Evolutionary conservation across 2,329 filamentous ascomycete species (phyloP), one percentile per base, ranked within the genome.

Genomic region (Exophiala viscosa): DNA sequence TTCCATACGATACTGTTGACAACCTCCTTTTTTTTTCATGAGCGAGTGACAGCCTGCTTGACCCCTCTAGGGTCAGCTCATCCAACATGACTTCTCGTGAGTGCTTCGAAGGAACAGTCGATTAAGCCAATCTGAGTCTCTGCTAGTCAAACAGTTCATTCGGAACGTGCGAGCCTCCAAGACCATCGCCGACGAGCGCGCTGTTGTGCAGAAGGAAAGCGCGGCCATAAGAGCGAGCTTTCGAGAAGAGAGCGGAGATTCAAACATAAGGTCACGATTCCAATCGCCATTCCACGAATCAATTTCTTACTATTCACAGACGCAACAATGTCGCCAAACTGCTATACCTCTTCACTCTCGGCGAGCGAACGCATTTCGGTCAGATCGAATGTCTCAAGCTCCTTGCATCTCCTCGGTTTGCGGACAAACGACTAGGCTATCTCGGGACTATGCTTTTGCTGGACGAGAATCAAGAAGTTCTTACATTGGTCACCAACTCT

Each of bases 331-430:
- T 99, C 65, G 91, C 93, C 55, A 99, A 99, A 74, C 83, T 99
- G 33, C 82, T 99, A 35, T 99, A 99, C 70, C 88, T 99, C 56
- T 99, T 99, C 73, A 99, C 93, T 1, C 81, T 99, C 38, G 93
- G 93, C 60, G 93, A 99, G 75, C 84, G 93, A 66, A 99, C 93
- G 52, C 93, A 99, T 73, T 99, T 99, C 70, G 93, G 93, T 46
- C 93, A 99, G 78, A 99, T 99, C 69, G 93, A 99, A 83, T 99
- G 93, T 72, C 81, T 99, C 66, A 99, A 99, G 75, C 83, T 99
- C 45, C 82, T 99, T 53, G 93, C 93, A 53, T 99, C 93, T 36
- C 91, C 95, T 60, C 89, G 92, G 54, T 99, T 99, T 68, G 93
- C 93, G 62, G 93, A 99, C 78, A 99, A 99, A 76, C 86, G 93